Conservation (phyloP, 2,329 filamentous ascomycete species). For the Fusarium marasasianum region DNA sequence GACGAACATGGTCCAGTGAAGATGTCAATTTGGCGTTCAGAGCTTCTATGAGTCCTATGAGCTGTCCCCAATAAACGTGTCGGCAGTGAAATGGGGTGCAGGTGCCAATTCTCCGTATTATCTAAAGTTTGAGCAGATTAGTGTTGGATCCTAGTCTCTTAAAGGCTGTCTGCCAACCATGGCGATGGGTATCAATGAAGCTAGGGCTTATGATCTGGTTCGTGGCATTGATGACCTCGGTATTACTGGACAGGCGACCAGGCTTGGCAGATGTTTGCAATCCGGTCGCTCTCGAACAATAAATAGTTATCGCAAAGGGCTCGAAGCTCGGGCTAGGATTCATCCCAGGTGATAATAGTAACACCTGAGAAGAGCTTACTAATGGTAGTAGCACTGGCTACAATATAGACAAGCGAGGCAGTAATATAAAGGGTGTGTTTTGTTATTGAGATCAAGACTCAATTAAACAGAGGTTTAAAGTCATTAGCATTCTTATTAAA, state of each 20-base stretch:
- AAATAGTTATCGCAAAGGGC: conserved; percentile 7
- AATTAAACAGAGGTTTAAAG: background rate
- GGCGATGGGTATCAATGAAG: conserved; percentile 66
- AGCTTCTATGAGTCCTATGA: conserved; percentile 59
- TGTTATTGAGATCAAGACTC: background rate
- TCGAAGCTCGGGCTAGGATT: background rate
- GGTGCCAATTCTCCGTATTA: conserved; percentile 51
- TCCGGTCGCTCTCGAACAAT: conserved; percentile 1
- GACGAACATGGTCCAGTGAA: conserved; percentile 62
- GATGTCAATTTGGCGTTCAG: conserved; percentile 64
- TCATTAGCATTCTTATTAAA: background rate
- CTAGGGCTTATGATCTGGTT: conserved; percentile 54
- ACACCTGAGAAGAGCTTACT: conserved; percentile 16
- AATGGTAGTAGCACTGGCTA: background rate
- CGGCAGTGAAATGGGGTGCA: conserved; percentile 47
- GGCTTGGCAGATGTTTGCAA: background rate
- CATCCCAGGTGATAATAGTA: conserved; percentile 26
- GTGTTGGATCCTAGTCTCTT: conserved; percentile 64
- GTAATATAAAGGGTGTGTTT: background rate
- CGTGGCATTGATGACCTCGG: conserved; percentile 54
- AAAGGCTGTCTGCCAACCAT: conserved; percentile 65
- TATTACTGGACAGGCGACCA: conserved; percentile 16
- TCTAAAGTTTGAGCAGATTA: conserved; percentile 56
- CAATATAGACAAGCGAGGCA: background rate
- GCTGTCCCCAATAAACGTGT: conserved; percentile 58